A percentile compares a stretch with the other conserved stretches of the same genome.
These are phyloP conservation scores for Cercospora berteroae DNA, from an alignment of 2,329 filamentous ascomycete species.

Conservation along the genomic window DNA sequence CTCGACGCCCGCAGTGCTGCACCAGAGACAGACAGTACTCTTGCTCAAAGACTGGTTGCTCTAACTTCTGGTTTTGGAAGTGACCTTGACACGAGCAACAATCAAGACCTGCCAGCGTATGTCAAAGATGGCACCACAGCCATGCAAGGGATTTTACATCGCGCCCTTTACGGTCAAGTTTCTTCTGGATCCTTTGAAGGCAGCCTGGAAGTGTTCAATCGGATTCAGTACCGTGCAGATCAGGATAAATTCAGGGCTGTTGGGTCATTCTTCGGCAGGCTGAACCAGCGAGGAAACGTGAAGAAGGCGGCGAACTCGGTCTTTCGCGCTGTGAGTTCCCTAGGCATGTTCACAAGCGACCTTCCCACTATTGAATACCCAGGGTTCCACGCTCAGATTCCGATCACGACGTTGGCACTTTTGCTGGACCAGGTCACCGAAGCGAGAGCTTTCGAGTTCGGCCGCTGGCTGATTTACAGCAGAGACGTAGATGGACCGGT, in stretches of 20 bases:
- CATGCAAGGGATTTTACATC: slow-evolving; percentile 45
- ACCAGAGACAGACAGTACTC: slow-evolving; percentile 45
- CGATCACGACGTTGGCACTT: slow-evolving; percentile 48
- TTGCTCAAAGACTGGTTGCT: slow-evolving; percentile 40
- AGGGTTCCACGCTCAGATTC: slow-evolving; percentile 47
- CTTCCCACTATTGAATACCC: slow-evolving; percentile 44
- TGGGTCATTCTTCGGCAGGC: slow-evolving; percentile 41
- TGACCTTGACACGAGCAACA: slow-evolving; percentile 41
- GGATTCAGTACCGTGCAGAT: slow-evolving; percentile 45
- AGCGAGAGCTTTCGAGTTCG: slow-evolving; percentile 49
- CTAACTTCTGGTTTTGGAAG: slow-evolving; percentile 44
- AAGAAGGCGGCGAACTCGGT: slow-evolving; percentile 14
- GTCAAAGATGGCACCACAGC: slow-evolving; percentile 47
- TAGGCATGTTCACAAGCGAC: slow-evolving; percentile 33
- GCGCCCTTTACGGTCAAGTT: slow-evolving; percentile 43
- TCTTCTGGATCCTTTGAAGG: slow-evolving; percentile 40
- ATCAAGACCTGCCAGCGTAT: slow-evolving; percentile 39
- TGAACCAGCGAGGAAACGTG: neutral
- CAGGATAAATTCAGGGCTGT: slow-evolving; percentile 45
- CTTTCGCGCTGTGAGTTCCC: slow-evolving; percentile 28
- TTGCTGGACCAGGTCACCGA: slow-evolving; percentile 53
- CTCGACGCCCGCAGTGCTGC: slow-evolving; percentile 51
- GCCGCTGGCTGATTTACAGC: slow-evolving; percentile 54
- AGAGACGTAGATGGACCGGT: slow-evolving; percentile 55
- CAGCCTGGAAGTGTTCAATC: slow-evolving; percentile 40